Evolutionary conservation across 345 rosid genomes (phyloP).

Genomic region (Noccaea bulbosa): DNA sequence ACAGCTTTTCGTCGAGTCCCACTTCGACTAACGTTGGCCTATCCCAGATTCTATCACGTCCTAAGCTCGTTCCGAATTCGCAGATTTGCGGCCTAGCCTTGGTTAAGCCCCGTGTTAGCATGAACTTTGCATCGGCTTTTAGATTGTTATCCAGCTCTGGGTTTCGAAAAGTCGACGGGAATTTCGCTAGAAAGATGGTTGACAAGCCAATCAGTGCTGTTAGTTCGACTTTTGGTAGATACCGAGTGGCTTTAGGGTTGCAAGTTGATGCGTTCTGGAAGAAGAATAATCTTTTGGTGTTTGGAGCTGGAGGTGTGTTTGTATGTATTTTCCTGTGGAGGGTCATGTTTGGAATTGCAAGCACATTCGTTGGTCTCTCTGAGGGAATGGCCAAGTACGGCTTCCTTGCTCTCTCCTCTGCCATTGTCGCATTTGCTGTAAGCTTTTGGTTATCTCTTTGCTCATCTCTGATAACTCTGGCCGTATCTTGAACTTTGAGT

Average conservation of each 20-base stretch:
- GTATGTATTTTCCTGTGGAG: slow-evolving; percentile 79
- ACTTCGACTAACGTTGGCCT: slow-evolving; percentile 43
- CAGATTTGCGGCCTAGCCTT: slow-evolving; percentile 13
- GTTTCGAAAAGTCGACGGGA: slow-evolving; percentile 45
- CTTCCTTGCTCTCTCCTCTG: slow-evolving; percentile 88
- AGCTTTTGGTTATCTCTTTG: slow-evolving; percentile 36
- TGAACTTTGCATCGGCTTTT: slow-evolving; percentile 44
- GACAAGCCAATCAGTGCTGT: slow-evolving; percentile 62
- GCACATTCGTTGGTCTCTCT: slow-evolving; percentile 75
- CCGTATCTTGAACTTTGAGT: neutral
- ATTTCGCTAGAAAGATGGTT: slow-evolving; percentile 53
- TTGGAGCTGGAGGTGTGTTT: slow-evolving; percentile 71
- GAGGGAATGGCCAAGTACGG: slow-evolving; percentile 96
- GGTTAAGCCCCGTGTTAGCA: slow-evolving; percentile 36
- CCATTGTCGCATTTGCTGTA: slow-evolving; percentile 85
- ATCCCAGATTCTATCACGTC: slow-evolving; percentile 41
- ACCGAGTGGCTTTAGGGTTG: slow-evolving; percentile 70
- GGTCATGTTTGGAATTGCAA: slow-evolving; percentile 90
- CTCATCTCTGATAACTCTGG: neutral
- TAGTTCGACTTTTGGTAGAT: slow-evolving; percentile 58
- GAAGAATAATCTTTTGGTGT: slow-evolving; percentile 65
- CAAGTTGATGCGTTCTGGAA: slow-evolving; percentile 80
- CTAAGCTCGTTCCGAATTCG: slow-evolving; percentile 20
- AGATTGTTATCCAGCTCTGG: slow-evolving; percentile 55
- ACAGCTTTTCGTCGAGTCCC: slow-evolving; percentile 43